These are phyloP conservation scores for Melampsora larici-populina DNA, from an alignment of 1,284 basidiomycete species.

Conservation along the genomic window DNA sequence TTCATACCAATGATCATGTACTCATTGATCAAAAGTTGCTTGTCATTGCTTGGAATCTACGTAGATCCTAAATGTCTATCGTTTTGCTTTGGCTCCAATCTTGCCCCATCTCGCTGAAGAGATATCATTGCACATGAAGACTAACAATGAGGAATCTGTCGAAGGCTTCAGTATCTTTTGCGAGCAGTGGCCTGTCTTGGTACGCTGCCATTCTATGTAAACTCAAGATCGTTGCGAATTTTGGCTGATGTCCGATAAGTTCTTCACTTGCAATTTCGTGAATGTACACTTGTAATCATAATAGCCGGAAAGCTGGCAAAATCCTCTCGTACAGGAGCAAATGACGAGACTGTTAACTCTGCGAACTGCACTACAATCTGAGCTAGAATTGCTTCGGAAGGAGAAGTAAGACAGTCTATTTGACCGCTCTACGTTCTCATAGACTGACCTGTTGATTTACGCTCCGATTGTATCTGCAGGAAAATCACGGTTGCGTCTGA, in stretches of 20 bases:
- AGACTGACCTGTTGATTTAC: neutral
- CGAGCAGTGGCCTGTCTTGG: conserved; percentile 33
- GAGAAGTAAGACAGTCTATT: conserved; percentile 24
- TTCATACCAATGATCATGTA: neutral
- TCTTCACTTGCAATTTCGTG: neutral
- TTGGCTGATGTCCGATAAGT: neutral
- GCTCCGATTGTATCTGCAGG: neutral
- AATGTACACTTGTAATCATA: neutral
- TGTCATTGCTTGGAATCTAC: neutral
- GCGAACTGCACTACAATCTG: conserved; percentile 15
- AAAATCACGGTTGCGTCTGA: conserved; percentile 28
- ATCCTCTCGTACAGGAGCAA: neutral
- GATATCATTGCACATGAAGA: conserved; percentile 61
- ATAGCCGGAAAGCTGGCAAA: conserved; percentile 15
- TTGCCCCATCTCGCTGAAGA: conserved; percentile 91
- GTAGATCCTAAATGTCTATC: conserved; percentile 69
- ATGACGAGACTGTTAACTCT: conserved; percentile 24
- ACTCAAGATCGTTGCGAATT: neutral
- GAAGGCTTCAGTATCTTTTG: conserved; percentile 20
- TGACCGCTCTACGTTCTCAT: neutral
- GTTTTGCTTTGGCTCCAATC: conserved; percentile 75
- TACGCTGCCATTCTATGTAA: neutral
- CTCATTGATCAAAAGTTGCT: neutral
- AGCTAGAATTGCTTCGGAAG: conserved; percentile 34
- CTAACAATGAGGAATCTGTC: neutral